Evolutionary conservation across 306 rosid species (phyloP).

Genomic region (Cyamopsis tetragonoloba): DNA sequence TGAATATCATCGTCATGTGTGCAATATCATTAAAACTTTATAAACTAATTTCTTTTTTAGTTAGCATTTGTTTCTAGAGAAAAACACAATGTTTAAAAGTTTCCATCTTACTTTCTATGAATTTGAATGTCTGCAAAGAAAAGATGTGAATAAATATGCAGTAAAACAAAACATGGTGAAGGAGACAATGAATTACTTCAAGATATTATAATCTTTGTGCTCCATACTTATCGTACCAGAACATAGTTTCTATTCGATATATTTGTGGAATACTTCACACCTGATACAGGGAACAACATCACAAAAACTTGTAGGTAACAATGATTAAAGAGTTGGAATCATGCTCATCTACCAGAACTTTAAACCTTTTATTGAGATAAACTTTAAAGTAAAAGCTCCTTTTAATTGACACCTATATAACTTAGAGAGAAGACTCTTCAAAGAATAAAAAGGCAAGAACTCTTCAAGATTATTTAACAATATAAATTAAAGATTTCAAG

Average conservation of each 20-base stretch:
- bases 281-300: conserved; percentile 40
- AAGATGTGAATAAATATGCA: background rate
- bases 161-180: background rate
- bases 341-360: background rate
- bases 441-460: no score
- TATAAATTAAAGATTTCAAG: no score
- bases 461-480: no score
- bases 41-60: no score
- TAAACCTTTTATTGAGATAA: background rate
- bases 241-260: conserved; percentile 89
- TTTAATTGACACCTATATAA: background rate
- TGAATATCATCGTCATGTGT: no score
- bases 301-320: conserved; percentile 5
- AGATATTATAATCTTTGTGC: conserved; percentile 71
- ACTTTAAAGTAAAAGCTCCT: background rate
- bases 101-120: background rate
- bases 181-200: conserved; percentile 50
- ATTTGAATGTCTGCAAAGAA: background rate
- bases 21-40: no score
- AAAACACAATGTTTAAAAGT: background rate
- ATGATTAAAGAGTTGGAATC: background rate
- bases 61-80: no score
- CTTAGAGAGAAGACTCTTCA: background rate
- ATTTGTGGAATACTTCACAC: conserved; percentile 75
- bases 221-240: conserved; percentile 91